A percentile compares a stretch with the other conserved stretches of the same genome.
Conservation (phyloP, 257 asterid genomes). For the Orobanche coerulescens region DNA sequence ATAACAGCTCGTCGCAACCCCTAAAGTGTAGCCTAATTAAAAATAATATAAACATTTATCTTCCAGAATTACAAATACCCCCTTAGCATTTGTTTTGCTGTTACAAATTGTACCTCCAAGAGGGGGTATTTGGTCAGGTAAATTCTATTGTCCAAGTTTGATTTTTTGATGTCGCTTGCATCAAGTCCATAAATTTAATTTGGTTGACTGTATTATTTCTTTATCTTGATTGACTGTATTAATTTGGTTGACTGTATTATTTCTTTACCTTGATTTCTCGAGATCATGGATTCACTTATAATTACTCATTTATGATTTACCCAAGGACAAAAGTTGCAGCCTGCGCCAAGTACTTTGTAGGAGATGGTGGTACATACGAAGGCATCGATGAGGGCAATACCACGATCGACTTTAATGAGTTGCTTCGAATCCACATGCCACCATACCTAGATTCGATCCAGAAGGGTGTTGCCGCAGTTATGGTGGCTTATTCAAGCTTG, state of each 20-base stretch:
- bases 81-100: no score
- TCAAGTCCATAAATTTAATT: no score
- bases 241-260: background rate
- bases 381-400: slow-evolving; percentile 65
- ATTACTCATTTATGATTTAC: background rate
- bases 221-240: background rate
- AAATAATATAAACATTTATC: no score
- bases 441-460: slow-evolving; percentile 49
- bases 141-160: no score
- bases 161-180: no score
- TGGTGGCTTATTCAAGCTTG: slow-evolving; percentile 75
- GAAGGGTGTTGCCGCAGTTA: slow-evolving; percentile 64
- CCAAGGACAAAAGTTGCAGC: slow-evolving; percentile 63
- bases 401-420: slow-evolving; percentile 28
- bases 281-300: background rate
- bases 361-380: slow-evolving; percentile 65
- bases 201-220: no score
- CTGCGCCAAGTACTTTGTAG: slow-evolving; percentile 67
- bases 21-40: no score
- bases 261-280: background rate
- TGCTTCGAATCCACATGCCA: slow-evolving; percentile 62
- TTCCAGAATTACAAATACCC: no score
- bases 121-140: no score
- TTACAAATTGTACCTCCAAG: no score
- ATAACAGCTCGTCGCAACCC: no score